Percentiles rank a stretch among this genome's conserved stretches.
These are phyloP conservation scores for Fusarium illudens DNA, from an alignment of 2,329 filamentous ascomycete genomes.

Conservation along the genomic window DNA sequence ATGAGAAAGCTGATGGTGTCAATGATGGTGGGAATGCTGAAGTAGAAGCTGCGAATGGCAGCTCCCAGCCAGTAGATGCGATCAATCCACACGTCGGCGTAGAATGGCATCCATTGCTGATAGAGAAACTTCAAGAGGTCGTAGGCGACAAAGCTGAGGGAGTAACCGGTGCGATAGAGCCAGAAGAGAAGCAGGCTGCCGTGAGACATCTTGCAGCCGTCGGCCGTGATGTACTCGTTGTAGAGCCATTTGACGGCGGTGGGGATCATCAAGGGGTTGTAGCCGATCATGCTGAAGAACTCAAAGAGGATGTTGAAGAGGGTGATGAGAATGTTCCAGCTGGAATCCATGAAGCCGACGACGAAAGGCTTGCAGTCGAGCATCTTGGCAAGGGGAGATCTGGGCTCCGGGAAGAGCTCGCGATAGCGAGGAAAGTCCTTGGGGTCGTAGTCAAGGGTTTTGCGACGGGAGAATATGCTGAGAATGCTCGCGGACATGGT, in stretches of 20 bases:
- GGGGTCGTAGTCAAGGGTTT: slow-evolving; percentile 22
- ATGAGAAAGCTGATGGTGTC: neutral
- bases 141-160: neutral
- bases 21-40: neutral
- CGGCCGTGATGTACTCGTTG: slow-evolving; percentile 11
- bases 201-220: slow-evolving; percentile 5
- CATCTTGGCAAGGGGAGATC: slow-evolving; percentile 4
- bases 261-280: slow-evolving; percentile 4
- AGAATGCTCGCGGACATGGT: neutral
- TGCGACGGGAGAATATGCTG: slow-evolving; percentile 14
- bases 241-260: slow-evolving; percentile 20
- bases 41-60: neutral
- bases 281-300: slow-evolving; percentile 15
- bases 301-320: slow-evolving; percentile 9
- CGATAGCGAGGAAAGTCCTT: slow-evolving; percentile 28
- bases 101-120: neutral
- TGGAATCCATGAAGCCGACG: slow-evolving; percentile 3
- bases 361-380: slow-evolving; percentile 3
- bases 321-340: slow-evolving; percentile 1
- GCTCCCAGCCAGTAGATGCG: neutral
- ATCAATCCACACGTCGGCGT: neutral
- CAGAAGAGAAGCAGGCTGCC: slow-evolving; percentile 24
- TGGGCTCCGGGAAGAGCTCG: slow-evolving; percentile 11
- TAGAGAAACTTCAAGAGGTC: slow-evolving; percentile 2
- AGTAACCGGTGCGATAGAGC: slow-evolving; percentile 10